These are phyloP conservation scores for Penicillium paneum DNA, from an alignment of 2,329 filamentous ascomycete genomes.

Conservation along the genomic window DNA sequence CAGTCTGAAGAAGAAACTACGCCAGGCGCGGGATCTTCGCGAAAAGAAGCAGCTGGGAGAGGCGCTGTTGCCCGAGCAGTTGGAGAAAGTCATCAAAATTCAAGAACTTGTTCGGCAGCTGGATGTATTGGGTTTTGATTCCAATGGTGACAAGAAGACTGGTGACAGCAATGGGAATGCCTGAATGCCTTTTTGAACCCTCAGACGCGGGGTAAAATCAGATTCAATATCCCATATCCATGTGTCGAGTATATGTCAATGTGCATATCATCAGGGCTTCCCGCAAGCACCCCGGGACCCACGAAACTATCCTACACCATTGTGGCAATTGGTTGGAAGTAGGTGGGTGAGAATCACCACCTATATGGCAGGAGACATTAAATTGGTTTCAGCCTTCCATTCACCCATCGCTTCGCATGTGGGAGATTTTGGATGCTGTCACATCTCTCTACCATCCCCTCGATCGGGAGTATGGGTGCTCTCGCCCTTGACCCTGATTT, in stretches of 20 bases:
- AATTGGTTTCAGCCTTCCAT: background rate
- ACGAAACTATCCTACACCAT: background rate
- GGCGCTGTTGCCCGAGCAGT: conserved; percentile 82
- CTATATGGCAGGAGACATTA: background rate
- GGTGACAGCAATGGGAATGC: conserved; percentile 18
- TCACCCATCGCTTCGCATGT: background rate
- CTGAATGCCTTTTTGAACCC: background rate
- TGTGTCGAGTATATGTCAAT: background rate
- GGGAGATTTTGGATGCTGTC: background rate
- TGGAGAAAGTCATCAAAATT: conserved; percentile 97
- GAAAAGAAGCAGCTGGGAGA: conserved; percentile 88
- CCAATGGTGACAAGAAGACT: conserved; percentile 65
- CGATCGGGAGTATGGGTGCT: background rate
- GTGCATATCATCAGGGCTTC: background rate
- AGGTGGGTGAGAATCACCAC: background rate
- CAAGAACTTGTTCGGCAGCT: conserved; percentile 88
- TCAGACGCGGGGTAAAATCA: background rate
- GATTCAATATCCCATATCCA: background rate
- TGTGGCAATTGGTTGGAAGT: background rate
- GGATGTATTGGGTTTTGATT: conserved; percentile 77
- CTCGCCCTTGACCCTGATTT: background rate
- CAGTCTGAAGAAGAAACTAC: conserved; percentile 88
- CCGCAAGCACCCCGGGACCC: background rate
- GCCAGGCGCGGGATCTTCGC: conserved; percentile 85
- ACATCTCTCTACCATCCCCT: background rate